These are phyloP conservation scores for Cylindrotheca fusiformis DNA, from an alignment of 108 stramenopile species.

Conservation along the genomic window DNA sequence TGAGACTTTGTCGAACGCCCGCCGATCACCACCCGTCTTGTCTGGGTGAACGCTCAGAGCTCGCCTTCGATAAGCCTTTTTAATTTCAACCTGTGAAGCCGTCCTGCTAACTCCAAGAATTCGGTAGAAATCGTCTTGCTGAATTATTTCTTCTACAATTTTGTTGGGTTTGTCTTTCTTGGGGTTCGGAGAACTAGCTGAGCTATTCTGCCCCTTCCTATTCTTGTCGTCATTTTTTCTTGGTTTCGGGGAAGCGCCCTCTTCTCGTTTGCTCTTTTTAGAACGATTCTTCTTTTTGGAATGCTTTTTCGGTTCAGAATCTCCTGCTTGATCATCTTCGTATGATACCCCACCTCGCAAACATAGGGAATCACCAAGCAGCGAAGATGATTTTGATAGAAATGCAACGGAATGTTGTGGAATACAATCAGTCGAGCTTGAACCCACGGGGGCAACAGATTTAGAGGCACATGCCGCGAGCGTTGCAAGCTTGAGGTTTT, in stretches of 20 bases:
- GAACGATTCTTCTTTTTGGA: not conserved
- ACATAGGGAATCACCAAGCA: no score
- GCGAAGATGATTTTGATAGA: no score
- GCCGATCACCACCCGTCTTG: constrained; percentile 77
- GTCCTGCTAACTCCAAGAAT: constrained; percentile 36
- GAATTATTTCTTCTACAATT: constrained; percentile 37
- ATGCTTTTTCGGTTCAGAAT: no score
- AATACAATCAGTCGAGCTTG: no score
- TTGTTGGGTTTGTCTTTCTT: constrained; percentile 2
- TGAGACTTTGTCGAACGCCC: constrained; percentile 90
- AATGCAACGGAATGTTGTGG: no score
- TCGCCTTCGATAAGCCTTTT: constrained; percentile 92
- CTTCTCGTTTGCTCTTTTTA: not conserved
- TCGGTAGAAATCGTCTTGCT: constrained; percentile 41
- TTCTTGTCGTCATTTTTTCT: not conserved
- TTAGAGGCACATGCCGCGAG: no score
- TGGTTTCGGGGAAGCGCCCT: not conserved
- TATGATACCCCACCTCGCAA: no score
- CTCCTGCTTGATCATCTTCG: no score
- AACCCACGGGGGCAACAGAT: no score
- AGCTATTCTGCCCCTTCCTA: no score
- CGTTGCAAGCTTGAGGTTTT: no score
- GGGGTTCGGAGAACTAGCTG: not conserved
- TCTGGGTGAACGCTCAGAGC: constrained; percentile 92
- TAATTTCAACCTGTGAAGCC: constrained; percentile 36